These are phyloP conservation scores for Penicillium pulvis DNA, from an alignment of 495 filamentous ascomycete genomes.

Conservation along the genomic window DNA sequence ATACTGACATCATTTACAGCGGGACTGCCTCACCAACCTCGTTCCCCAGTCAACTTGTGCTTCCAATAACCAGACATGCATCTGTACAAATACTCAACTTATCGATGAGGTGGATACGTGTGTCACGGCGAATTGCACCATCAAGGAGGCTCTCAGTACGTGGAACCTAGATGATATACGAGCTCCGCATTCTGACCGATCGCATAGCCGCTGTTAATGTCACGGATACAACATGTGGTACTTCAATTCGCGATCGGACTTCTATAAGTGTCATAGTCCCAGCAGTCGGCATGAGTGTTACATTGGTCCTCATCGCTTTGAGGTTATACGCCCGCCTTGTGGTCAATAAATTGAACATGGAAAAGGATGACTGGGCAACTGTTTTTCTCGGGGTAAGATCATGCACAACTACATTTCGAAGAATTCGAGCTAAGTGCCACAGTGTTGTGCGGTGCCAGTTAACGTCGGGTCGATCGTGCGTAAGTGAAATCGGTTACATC, in stretches of 20 bases:
- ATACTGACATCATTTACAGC: slow-evolving; percentile 1
- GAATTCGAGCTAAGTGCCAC: neutral
- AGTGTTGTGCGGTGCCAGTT: slow-evolving; percentile 6
- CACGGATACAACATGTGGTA: slow-evolving; percentile 4
- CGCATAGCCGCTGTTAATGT: slow-evolving; percentile 10
- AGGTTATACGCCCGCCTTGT: slow-evolving; percentile 8
- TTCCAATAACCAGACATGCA: slow-evolving; percentile 16
- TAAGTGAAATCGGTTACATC: neutral
- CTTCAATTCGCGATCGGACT: slow-evolving; percentile 6
- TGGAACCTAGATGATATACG: neutral
- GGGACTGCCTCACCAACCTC: slow-evolving; percentile 1
- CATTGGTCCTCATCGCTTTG: slow-evolving; percentile 4
- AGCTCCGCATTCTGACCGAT: neutral
- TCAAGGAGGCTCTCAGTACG: slow-evolving; percentile 21
- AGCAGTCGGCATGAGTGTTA: slow-evolving; percentile 3
- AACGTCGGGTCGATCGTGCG: slow-evolving; percentile 6
- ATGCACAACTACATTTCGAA: neutral
- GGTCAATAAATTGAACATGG: slow-evolving; percentile 8
- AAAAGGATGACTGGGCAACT: slow-evolving; percentile 15
- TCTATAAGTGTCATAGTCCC: slow-evolving; percentile 6
- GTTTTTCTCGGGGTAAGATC: slow-evolving; percentile 2
- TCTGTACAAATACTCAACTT: slow-evolving; percentile 20
- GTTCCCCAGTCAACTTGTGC: slow-evolving; percentile 11
- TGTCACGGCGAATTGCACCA: slow-evolving; percentile 18
- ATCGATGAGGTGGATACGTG: slow-evolving; percentile 16